Evolutionary conservation across 176 grass and related monocot genomes (phyloP), one percentile per base, ranked within the genome.

Genomic region (Cenchrus purpureus): DNA sequence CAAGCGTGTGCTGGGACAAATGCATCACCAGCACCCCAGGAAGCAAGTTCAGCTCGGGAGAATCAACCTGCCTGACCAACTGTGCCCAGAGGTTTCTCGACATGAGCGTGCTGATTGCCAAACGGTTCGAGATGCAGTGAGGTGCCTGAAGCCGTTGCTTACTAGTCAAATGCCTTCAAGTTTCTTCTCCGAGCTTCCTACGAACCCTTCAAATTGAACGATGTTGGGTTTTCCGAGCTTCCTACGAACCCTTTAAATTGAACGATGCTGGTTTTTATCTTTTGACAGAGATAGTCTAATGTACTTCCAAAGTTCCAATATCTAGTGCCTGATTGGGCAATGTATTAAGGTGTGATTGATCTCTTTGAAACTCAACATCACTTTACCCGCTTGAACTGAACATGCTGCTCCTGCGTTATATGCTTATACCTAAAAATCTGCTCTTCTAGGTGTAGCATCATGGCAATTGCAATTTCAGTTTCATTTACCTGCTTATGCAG

Each of bases 1-100:
- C 95, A 9, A 89, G 76, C 61, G 78, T 84, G 46, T 97, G 95
- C 74, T 97, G 92, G 95, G 95, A 92, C 84, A 97, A 97, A 78
- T 97, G 95, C 86, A 92, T 97, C 46, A 94, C 95, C 44, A 22
- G 95, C 73, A 91, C 84, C 22, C 95, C 90, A 6, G 95, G 95
- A 32, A 94, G 74, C 73, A 97, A 94, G 65, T 94, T 97, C 82
- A 94, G 92, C 84, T 94, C 95, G 1, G 70, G 92, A 3, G 95
- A 97, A 86, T 83, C 88, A 8, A 87, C 81, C 48, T 97, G 95
- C 78, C 86, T 97, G 19, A 91, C 84, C 79, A 92, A 94, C 56
- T 97, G 90, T 46, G 88, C 92, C 2, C 88, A 92, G 85, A 89
- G 95, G 50, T 94, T 59, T 16, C 83, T 94, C 4, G 90, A 94